A percentile compares a stretch with the other conserved stretches of the same genome.
These are phyloP conservation scores for Suillus discolor DNA, from an alignment of 768 basidiomycete genomes.

Conservation along the genomic window DNA sequence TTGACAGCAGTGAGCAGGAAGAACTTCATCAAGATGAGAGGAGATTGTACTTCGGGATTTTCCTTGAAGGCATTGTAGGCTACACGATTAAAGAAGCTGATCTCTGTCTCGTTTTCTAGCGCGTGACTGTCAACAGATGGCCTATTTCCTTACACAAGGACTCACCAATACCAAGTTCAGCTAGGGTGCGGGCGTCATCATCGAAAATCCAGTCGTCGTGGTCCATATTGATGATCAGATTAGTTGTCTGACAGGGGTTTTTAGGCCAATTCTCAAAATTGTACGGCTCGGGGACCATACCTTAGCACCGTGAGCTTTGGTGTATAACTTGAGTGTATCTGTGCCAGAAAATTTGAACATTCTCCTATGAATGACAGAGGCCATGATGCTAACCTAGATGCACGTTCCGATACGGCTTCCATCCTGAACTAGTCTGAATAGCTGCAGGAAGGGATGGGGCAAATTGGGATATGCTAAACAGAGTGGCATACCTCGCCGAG, in stretches of 20 bases:
- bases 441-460: constrained; percentile 43
- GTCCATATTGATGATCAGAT: constrained; percentile 97
- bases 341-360: constrained; percentile 10
- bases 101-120: constrained; percentile 93
- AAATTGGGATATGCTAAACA: constrained; percentile 9
- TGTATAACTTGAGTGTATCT: constrained; percentile 96
- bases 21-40: not conserved
- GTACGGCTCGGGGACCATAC: constrained; percentile 38
- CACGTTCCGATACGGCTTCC: constrained; percentile 85
- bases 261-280: not conserved
- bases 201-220: constrained; percentile 91
- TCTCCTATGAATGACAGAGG: not conserved
- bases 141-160: constrained; percentile 8
- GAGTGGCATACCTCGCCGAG: constrained; percentile 56
- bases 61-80: constrained; percentile 81
- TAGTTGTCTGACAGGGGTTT: constrained; percentile 69
- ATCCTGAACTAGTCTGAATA: constrained; percentile 71
- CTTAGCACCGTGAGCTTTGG: constrained; percentile 94
- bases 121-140: constrained; percentile 5
- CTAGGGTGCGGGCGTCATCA: constrained; percentile 66
- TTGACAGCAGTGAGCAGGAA: not conserved
- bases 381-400: constrained; percentile 56
- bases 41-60: constrained; percentile 70
- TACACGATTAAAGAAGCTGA: constrained; percentile 84
- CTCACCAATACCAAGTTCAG: constrained; percentile 76